phyloP scores from a whole-genome alignment of 768 basidiomycete genomes.

The Pisolithus marmoratus region DNA sequence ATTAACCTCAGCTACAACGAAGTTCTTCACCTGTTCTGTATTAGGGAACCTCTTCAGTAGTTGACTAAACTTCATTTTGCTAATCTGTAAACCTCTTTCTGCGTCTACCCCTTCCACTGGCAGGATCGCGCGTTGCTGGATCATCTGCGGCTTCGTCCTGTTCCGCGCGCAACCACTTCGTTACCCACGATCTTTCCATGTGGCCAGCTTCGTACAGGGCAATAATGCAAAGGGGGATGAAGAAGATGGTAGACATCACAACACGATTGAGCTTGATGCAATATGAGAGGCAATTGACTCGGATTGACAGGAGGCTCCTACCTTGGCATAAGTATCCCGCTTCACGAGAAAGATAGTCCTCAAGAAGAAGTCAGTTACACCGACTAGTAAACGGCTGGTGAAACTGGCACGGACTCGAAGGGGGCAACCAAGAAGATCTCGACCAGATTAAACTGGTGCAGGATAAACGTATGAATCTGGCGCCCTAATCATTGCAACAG shows the following conservation, averaged over 20 bases:
- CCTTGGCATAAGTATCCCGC: conserved; percentile 54
- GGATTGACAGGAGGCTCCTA: conserved; percentile 11
- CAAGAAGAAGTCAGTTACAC: not conserved
- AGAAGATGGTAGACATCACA: conserved; percentile 79
- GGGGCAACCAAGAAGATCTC: conserved; percentile 79
- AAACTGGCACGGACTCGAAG: conserved; percentile 63
- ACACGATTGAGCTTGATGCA: conserved; percentile 58
- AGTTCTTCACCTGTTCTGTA: conserved; percentile 52
- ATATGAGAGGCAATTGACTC: conserved; percentile 1
- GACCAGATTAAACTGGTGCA: conserved; percentile 87
- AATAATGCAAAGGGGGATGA: conserved; percentile 67
- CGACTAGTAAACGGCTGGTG: not conserved
- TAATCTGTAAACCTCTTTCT: conserved; percentile 55
- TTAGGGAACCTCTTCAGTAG: conserved; percentile 71
- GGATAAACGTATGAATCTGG: conserved; percentile 82
- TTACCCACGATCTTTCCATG: conserved; percentile 56
- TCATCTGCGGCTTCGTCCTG: conserved; percentile 53
- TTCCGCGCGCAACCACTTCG: conserved; percentile 56
- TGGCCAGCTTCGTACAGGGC: conserved; percentile 67
- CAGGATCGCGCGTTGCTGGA: conserved; percentile 53
- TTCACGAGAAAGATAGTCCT: conserved; percentile 42
- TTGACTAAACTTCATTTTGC: conserved; percentile 63
- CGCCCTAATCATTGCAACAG: conserved; percentile 77
- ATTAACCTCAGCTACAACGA: not conserved
- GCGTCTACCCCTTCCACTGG: conserved; percentile 50